A percentile compares a stretch with the other conserved stretches of the same genome.
These are phyloP conservation scores for Strobilomyces confusus DNA, from an alignment of 768 basidiomycete species.

Conservation along the genomic window DNA sequence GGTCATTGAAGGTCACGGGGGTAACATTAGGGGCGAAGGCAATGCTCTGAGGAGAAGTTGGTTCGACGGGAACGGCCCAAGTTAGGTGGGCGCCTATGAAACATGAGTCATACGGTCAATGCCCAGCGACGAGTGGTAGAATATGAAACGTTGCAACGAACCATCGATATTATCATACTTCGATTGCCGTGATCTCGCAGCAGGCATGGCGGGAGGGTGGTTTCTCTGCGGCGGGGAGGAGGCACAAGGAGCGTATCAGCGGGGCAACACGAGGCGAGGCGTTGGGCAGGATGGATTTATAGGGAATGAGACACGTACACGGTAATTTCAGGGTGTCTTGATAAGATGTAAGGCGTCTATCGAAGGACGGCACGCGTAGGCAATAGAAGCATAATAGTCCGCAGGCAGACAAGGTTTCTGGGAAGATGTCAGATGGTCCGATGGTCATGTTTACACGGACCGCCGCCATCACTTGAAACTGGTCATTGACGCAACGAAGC, in stretches of 20 bases:
- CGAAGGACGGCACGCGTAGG: slow-evolving; percentile 27
- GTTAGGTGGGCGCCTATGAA: slow-evolving; percentile 39
- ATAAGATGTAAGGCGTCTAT: slow-evolving; percentile 29
- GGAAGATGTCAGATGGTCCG: slow-evolving; percentile 10
- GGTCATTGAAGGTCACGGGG: slow-evolving; percentile 53
- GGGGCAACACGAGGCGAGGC: slow-evolving; percentile 24
- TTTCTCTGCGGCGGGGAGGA: slow-evolving; percentile 21
- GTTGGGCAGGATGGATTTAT: slow-evolving; percentile 27
- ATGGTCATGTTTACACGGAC: slow-evolving; percentile 14
- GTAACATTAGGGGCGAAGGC: slow-evolving; percentile 59
- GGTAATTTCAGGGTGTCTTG: slow-evolving; percentile 33
- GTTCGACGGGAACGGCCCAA: slow-evolving; percentile 44
- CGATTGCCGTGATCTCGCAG: slow-evolving; percentile 37
- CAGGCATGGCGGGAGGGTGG: slow-evolving; percentile 39
- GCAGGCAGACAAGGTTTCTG: slow-evolving; percentile 21
- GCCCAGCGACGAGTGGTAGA: slow-evolving; percentile 1
- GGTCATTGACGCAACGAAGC: slow-evolving; percentile 6
- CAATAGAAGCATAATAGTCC: slow-evolving; percentile 28
- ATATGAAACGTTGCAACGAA: slow-evolving; percentile 19
- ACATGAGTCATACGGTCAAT: slow-evolving; percentile 14
- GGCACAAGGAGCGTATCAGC: slow-evolving; percentile 20
- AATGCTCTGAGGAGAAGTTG: slow-evolving; percentile 37
- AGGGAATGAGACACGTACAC: slow-evolving; percentile 31
- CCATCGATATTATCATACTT: slow-evolving; percentile 36
- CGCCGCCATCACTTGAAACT: slow-evolving; percentile 13